Percentiles rank a stretch among this genome's conserved stretches.
These are phyloP conservation scores for Omphalotus guepiniiformis DNA, from an alignment of 768 basidiomycete genomes.

Conservation along the genomic window DNA sequence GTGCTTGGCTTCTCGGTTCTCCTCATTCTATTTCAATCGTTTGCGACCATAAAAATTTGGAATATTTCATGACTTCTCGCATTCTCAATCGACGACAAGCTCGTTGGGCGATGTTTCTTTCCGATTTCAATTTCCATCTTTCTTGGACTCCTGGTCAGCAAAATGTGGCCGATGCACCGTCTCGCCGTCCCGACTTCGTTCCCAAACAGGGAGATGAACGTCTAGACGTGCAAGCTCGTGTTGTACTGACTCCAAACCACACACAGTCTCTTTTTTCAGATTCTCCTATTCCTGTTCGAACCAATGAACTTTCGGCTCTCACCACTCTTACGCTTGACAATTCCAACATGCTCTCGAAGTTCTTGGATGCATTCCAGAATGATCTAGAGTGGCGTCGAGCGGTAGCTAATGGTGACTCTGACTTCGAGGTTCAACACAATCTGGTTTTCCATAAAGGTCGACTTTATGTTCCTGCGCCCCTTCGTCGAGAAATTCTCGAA, in stretches of 20 bases:
- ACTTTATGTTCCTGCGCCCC: constrained; percentile 28
- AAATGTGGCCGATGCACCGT: constrained; percentile 28
- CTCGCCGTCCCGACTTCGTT: constrained; percentile 23
- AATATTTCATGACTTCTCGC: constrained; percentile 25
- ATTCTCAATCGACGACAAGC: constrained; percentile 26
- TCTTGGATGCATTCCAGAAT: constrained; percentile 9
- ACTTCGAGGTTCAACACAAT: constrained; percentile 8
- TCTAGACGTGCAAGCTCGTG: constrained; percentile 9
- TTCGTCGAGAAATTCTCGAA: constrained; percentile 25
- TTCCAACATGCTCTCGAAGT: constrained; percentile 13
- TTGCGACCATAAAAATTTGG: too few relatives aligned
- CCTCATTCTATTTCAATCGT: constrained; percentile 17
- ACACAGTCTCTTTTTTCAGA: constrained; percentile 14
- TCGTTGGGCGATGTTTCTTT: constrained; percentile 40
- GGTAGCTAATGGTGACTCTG: constrained; percentile 10
- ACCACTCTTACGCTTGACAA: constrained; percentile 18
- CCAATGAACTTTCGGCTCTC: constrained; percentile 13
- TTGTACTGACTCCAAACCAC: constrained; percentile 10
- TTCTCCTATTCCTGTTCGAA: constrained; percentile 10
- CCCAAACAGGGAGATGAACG: constrained; percentile 20
- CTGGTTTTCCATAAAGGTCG: constrained; percentile 22
- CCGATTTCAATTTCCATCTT: constrained; percentile 15
- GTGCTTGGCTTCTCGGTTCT: constrained; percentile 27
- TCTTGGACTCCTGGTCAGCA: constrained; percentile 24
- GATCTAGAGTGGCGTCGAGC: constrained; percentile 18